A percentile compares a stretch with the other conserved stretches of the same genome.
Conservation (phyloP, 441 rosid species). For the Euphorbia schlechtendalii region DNA sequence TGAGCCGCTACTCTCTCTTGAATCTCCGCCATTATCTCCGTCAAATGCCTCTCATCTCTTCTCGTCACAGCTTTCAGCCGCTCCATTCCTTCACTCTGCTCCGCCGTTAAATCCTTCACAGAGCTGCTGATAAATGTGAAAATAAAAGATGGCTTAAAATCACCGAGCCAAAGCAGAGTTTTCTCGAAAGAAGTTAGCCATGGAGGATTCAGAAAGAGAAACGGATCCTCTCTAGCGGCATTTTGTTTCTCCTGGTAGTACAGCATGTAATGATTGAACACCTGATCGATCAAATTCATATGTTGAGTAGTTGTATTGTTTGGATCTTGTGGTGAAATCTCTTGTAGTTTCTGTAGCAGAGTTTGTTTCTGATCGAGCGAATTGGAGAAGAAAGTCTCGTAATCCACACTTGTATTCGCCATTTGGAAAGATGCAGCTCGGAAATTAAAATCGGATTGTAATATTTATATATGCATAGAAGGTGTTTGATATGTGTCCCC, state of each 20-base stretch:
- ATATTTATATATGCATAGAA: not conserved
- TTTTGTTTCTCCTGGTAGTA: slow-evolving; percentile 35
- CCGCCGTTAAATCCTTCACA: slow-evolving; percentile 26
- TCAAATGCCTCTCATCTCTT: slow-evolving; percentile 36
- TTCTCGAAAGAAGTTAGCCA: slow-evolving; percentile 44
- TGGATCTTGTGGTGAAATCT: slow-evolving; percentile 14
- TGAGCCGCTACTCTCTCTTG: slow-evolving; percentile 53
- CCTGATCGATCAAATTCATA: slow-evolving; percentile 20
- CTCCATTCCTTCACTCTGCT: slow-evolving; percentile 32
- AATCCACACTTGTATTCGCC: not conserved
- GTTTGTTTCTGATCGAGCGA: slow-evolving; percentile 31
- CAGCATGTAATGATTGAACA: slow-evolving; percentile 32
- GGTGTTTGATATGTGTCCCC: not conserved
- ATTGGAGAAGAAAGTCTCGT: not conserved
- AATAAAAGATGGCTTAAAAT: slow-evolving; percentile 38
- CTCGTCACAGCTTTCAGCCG: slow-evolving; percentile 24
- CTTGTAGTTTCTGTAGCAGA: slow-evolving; percentile 32
- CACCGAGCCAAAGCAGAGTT: slow-evolving; percentile 46
- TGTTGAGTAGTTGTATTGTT: slow-evolving; percentile 1
- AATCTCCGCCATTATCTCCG: slow-evolving; percentile 37
- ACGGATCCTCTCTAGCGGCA: slow-evolving; percentile 28
- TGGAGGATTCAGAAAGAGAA: slow-evolving; percentile 42
- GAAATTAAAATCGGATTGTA: not conserved
- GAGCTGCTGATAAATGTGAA: slow-evolving; percentile 29
- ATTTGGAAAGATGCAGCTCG: not conserved